A percentile compares a stretch with the other conserved stretches of the same genome.
These are phyloP conservation scores for Suhomyces guaymorum DNA, from an alignment of 1,139 yeast genomes.

Conservation along the genomic window DNA sequence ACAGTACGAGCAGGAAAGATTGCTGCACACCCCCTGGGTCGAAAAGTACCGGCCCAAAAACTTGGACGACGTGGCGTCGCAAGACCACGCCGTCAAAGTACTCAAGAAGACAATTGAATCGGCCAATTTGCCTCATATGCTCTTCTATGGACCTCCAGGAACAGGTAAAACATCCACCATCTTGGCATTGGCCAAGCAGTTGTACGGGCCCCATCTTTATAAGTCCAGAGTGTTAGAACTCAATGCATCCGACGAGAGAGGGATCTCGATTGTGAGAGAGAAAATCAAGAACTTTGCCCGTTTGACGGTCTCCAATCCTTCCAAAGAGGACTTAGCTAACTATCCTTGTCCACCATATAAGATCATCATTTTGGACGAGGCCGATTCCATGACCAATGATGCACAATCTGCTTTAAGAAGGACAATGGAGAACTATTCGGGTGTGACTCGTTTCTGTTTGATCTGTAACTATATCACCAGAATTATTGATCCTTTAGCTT, in stretches of 20 bases:
- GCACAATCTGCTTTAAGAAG: conserved; percentile 95
- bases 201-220: conserved; percentile 70
- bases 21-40: conserved; percentile 71
- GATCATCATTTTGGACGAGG: conserved; percentile 85
- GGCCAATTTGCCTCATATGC: conserved; percentile 90
- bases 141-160: conserved; percentile 97
- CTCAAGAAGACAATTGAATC: conserved; percentile 74
- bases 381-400: conserved; percentile 98
- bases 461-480: conserved; percentile 95
- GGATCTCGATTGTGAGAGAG: conserved; percentile 89
- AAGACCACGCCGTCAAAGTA: conserved; percentile 87
- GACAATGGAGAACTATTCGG: conserved; percentile 94
- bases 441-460: conserved; percentile 87
- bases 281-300: conserved; percentile 92
- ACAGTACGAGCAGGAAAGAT: conserved; percentile 42
- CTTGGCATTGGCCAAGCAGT: conserved; percentile 79
- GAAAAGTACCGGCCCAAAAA: conserved; percentile 83
- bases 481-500: conserved; percentile 93
- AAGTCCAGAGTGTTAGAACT: conserved; percentile 83
- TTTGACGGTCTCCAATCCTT: conserved; percentile 78
- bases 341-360: conserved; percentile 97
- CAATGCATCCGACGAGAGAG: conserved; percentile 96
- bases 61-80: conserved; percentile 86
- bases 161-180: conserved; percentile 96
- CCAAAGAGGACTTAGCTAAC: conserved; percentile 60